Conservation (phyloP, 345 rosid species). For the Lagerstroemia speciosa region DNA sequence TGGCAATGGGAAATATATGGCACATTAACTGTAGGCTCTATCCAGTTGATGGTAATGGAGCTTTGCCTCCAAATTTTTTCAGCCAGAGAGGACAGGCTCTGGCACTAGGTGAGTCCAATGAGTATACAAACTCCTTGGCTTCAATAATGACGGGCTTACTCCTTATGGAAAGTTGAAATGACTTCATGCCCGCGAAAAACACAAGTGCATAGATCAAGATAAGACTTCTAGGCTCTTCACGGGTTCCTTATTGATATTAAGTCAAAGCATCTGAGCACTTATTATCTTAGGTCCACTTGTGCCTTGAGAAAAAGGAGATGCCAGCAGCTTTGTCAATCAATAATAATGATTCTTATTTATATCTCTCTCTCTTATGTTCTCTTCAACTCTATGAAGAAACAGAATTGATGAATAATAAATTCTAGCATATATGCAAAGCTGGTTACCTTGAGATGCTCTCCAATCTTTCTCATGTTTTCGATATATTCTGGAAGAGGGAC, state of each 20-base stretch:
- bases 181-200: neutral
- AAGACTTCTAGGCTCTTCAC: neutral
- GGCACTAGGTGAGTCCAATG: neutral
- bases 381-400: neutral
- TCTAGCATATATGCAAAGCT: neutral
- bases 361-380: neutral
- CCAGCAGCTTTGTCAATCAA: neutral
- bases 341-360: neutral
- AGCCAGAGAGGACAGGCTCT: neutral
- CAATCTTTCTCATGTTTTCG: slow-evolving; percentile 78
- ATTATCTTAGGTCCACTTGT: neutral
- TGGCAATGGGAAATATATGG: neutral
- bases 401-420: neutral
- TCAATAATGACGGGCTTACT: neutral
- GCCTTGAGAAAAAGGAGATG: neutral
- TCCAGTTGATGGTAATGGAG: neutral
- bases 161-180: neutral
- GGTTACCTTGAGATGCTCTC: slow-evolving; percentile 64
- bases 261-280: neutral
- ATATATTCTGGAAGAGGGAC: slow-evolving; percentile 71
- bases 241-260: neutral
- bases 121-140: neutral
- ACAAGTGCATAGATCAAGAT: neutral
- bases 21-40: neutral
- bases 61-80: neutral